phyloP scores from a whole-genome alignment of 805 yeast species.

The Starmera pachycereana region DNA sequence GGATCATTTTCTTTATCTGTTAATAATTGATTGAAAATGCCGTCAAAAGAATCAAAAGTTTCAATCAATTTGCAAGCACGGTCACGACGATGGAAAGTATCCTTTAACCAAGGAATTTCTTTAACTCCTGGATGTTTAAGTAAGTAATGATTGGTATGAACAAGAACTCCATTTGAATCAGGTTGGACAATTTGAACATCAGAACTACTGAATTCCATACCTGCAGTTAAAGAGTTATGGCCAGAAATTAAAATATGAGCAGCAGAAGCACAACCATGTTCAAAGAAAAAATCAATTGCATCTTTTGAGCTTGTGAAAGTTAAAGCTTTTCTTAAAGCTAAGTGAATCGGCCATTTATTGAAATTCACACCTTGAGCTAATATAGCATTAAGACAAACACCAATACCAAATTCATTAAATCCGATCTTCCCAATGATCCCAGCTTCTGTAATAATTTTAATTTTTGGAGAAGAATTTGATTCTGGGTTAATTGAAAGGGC shows the following conservation, averaged over 20 bases:
- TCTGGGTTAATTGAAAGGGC: neutral
- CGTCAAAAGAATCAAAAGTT: neutral
- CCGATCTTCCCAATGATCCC: slow-evolving; percentile 19
- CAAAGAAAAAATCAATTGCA: slow-evolving; percentile 6
- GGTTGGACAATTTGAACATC: neutral
- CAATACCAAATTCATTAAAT: slow-evolving; percentile 12
- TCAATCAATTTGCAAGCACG: neutral
- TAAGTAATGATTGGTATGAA: slow-evolving; percentile 1
- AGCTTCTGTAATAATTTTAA: slow-evolving; percentile 18
- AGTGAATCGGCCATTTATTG: slow-evolving; percentile 25
- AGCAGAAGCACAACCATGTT: slow-evolving; percentile 16
- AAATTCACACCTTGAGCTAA: slow-evolving; percentile 18
- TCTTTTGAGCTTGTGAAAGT: slow-evolving; percentile 16
- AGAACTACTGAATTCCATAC: neutral
- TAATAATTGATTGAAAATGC: neutral
- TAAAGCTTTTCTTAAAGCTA: slow-evolving; percentile 24
- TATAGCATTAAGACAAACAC: slow-evolving; percentile 15
- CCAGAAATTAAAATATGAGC: slow-evolving; percentile 18
- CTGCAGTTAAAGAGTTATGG: slow-evolving; percentile 3
- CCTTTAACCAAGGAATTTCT: neutral
- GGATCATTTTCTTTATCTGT: neutral
- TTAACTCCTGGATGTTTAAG: neutral
- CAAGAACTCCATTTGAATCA: neutral
- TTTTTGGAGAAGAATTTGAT: slow-evolving; percentile 11
- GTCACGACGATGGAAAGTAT: neutral